Base-by-base conservation (phyloP, 2,329 filamentous ascomycete species). In the Lecanoromycetidae sp. region DNA sequence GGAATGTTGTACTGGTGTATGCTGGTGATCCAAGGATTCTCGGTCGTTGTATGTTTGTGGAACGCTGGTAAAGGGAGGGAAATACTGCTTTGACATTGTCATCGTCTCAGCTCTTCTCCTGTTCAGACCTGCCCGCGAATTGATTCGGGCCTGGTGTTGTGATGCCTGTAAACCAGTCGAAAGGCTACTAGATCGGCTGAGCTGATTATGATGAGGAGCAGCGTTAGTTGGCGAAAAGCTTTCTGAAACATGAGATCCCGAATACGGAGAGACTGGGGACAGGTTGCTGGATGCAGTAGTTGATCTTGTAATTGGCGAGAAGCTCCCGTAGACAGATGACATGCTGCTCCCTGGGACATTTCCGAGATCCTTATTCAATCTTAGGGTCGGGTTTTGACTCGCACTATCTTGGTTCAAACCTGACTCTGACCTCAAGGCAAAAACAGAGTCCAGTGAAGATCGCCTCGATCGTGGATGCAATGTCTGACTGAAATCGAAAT, bases 401-500 rank as follows among this genome's bases (percentile, higher is more conserved):
- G 34, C 40, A 22, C 19, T 19, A 34, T 20, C 29, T 5, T 22
- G 27, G 10, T 17, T 25, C 44, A 46, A 41, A 27, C 25, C 30
- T 9, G 38, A 19, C 30, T 41, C 1, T 12, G 10, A 38, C 23
- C 20, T 25, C 10, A 39, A 12, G 27, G 20, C 17, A 8, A 39
- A 27, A 27, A 36, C 7, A 20, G 36, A 17, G 6, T 26, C 44
- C 15, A 33, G 26, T 17, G 15, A 20, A 20, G 35, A 32, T 27
- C 35, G 35, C 67, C 51, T 74, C 76, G 1, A 71, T 71, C 30
- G 71, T 71, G 49, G 37, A 5, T 76, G 71, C n/a, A 78, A 60
- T 33, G 75, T 74, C 58, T 75, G 72, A 30, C 71, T 70, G 57
- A 76, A 76, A 57, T 79, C 74, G 54, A 79, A 79, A 56, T 75